Evolutionary conservation across 345 rosid species (phyloP).

Genomic region (Populus euphratica): DNA sequence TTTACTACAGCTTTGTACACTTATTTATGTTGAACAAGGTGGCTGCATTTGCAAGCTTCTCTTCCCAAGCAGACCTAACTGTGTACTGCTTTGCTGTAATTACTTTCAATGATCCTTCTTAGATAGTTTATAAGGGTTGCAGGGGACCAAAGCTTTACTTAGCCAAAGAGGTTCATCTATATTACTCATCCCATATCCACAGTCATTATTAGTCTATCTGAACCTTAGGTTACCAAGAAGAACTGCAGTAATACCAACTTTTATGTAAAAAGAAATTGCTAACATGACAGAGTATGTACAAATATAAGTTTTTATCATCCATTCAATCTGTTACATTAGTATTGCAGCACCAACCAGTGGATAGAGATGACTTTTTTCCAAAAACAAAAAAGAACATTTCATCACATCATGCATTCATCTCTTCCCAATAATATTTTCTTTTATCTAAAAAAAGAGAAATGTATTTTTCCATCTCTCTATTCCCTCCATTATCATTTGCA

Average conservation of each 20-base stretch:
- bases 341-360: not conserved
- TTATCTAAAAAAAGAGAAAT: not conserved
- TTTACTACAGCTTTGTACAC: not conserved
- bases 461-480: not conserved
- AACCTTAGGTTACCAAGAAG: not conserved
- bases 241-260: not conserved
- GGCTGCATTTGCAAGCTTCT: not conserved
- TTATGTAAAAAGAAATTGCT: not conserved
- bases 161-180: not conserved
- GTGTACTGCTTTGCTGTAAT: not conserved
- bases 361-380: not conserved
- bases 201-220: not conserved
- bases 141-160: not conserved
- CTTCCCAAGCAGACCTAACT: not conserved
- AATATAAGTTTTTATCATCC: no score
- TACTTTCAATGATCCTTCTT: not conserved
- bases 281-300: not conserved
- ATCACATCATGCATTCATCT: not conserved
- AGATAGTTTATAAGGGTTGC: not conserved
- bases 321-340: not conserved
- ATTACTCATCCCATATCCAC: not conserved
- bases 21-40: not conserved
- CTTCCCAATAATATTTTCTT: not conserved
- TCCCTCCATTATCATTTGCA: not conserved
- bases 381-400: no score